Conservation (phyloP, 1,139 yeast species). For the Kurtzmaniella quercitrusa region DNA sequence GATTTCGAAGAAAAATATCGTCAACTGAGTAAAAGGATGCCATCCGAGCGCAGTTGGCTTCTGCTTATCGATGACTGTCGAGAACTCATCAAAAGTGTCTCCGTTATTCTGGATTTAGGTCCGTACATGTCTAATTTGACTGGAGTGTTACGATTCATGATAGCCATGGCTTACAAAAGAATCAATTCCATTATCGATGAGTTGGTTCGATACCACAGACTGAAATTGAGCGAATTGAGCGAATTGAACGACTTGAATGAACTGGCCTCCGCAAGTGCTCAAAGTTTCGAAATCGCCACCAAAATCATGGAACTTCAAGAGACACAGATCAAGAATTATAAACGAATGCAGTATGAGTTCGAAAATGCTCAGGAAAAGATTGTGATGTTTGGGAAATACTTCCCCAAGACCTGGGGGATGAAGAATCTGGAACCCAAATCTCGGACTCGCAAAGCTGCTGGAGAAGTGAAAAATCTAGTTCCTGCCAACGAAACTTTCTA, state of each 20-base stretch:
- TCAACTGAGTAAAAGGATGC: slow-evolving; percentile 18
- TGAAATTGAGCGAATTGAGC: slow-evolving; percentile 11
- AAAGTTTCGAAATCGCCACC: slow-evolving; percentile 14
- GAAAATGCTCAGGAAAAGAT: not conserved
- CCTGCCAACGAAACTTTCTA: slow-evolving; percentile 21
- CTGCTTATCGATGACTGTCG: slow-evolving; percentile 20
- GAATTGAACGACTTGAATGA: not conserved
- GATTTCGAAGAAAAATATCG: slow-evolving; percentile 35
- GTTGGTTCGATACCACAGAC: slow-evolving; percentile 21
- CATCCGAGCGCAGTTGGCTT: slow-evolving; percentile 36
- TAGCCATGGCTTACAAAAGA: slow-evolving; percentile 26
- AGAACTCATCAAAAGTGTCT: slow-evolving; percentile 3
- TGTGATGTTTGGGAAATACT: slow-evolving; percentile 11
- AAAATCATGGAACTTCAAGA: slow-evolving; percentile 29
- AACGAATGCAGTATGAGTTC: slow-evolving; percentile 11
- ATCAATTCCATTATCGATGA: slow-evolving; percentile 23
- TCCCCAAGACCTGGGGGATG: slow-evolving; percentile 32
- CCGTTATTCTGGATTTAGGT: not conserved
- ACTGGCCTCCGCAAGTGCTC: not conserved
- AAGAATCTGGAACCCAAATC: slow-evolving; percentile 12
- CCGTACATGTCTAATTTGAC: slow-evolving; percentile 15
- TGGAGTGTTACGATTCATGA: slow-evolving; percentile 27
- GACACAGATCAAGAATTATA: slow-evolving; percentile 20
- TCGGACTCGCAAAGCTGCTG: not conserved
- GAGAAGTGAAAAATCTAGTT: slow-evolving; percentile 8